These are phyloP conservation scores for Scheffersomyces parashehatae DNA, from an alignment of 1,139 yeast genomes.

Conservation along the genomic window DNA sequence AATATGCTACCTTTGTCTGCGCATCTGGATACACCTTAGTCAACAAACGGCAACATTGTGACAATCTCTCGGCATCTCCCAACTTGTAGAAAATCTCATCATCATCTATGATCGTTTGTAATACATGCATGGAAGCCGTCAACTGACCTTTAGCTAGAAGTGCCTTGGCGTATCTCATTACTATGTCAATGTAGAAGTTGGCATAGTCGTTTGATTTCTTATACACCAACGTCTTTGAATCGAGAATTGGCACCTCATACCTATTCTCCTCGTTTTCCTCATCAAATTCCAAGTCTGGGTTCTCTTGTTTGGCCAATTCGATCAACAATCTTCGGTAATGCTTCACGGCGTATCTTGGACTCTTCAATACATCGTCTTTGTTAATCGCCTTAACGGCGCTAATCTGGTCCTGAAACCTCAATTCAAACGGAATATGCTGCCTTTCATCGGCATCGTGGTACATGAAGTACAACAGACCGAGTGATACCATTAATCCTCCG, in stretches of 20 bases:
- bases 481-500: conserved; percentile 42
- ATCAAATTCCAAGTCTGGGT: conserved; percentile 26
- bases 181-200: conserved; percentile 48
- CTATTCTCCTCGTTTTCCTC: conserved; percentile 23
- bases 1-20: conserved; percentile 32
- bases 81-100: conserved; percentile 40
- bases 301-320: conserved; percentile 34
- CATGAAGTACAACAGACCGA: conserved; percentile 41
- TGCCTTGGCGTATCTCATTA: conserved; percentile 43
- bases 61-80: conserved; percentile 48
- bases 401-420: conserved; percentile 33
- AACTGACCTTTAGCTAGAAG: conserved; percentile 44
- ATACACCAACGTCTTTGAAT: conserved; percentile 29
- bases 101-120: conserved; percentile 34
- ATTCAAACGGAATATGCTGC: conserved; percentile 44
- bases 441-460: conserved; percentile 43
- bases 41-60: conserved; percentile 43
- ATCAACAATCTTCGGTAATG: conserved; percentile 44
- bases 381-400: conserved; percentile 46
- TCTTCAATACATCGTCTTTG: conserved; percentile 45
- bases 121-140: conserved; percentile 29
- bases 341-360: conserved; percentile 47
- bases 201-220: conserved; percentile 36
- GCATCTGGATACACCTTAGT: conserved; percentile 28
- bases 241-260: conserved; percentile 37